Evolutionary conservation across 805 yeast genomes (phyloP), one percentile per base, ranked within the genome.

Genomic region (Saccharomyces jurei): DNA sequence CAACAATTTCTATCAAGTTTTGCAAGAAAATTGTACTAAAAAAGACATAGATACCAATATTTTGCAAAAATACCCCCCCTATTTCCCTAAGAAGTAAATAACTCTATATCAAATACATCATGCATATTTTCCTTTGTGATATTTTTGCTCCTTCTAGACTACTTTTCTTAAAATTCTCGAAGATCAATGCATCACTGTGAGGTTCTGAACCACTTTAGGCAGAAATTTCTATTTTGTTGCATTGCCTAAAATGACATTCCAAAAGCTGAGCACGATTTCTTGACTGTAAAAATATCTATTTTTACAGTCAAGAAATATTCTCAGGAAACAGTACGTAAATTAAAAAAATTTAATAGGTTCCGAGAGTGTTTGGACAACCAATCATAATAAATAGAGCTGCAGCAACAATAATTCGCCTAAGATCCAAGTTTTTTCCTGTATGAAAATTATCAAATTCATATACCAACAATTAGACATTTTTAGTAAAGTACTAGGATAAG

Each of bases 1-100:
- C 4, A 9, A 36, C 17, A 22, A 36, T 17, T 36, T 36, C 9
- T 36, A 36, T 36, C 44, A 36, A 17, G 44, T 36, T 8, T 36
- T 36, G 25, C 22, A 36, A 36, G 44, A 36, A 17, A 36, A 22
- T 36, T 36, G 31, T 41, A 36, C 25, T 41, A 21, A 29, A 46
- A 50, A 55, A 52, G 51, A 52, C 49, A 50, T 48, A 36, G 26
- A 21, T 46, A 14, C 54, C 48, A 51, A 52, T 26, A 31, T 22
- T 52, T 36, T 36, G 22, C 25, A 5, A 8, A 22, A n/a, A 17
- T 36, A 8, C 21, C 44, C 44, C 25, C 44, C 44, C 6, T 36
- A 36, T 36, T 17, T 17, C 22, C 44, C 44, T 2, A 4, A 17
- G 6, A 17, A 36, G 9, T 36, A 36, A 11, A 17, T 36, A 36